Evolutionary conservation across 306 rosid species (phyloP).

Genomic region (Delonix regia): DNA sequence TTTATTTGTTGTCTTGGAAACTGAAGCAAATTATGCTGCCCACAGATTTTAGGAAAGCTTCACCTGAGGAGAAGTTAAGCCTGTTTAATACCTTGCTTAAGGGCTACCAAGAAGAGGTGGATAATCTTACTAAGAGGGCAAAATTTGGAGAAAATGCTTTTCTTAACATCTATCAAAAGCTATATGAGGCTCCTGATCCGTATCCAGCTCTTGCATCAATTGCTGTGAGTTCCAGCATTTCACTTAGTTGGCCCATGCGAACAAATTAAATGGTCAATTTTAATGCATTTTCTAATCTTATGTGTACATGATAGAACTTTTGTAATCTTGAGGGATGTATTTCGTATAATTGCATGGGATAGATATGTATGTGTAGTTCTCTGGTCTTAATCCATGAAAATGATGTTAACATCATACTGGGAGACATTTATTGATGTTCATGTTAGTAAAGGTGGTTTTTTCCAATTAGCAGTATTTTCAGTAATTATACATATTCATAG

Average conservation of each 20-base stretch:
- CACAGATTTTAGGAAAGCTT: constrained; percentile 88
- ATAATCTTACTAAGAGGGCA: constrained; percentile 91
- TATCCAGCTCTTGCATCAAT: constrained; percentile 87
- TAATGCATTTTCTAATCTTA: neutral
- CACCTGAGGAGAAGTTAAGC: constrained; percentile 73
- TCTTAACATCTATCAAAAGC: constrained; percentile 92
- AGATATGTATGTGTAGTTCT: neutral
- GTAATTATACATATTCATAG: neutral
- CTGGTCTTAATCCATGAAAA: constrained; percentile 6
- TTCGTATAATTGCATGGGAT: constrained; percentile 12
- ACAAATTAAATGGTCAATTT: neutral
- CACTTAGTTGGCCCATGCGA: constrained; percentile 24
- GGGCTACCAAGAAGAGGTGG: constrained; percentile 97
- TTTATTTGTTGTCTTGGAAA: neutral
- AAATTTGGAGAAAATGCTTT: constrained; percentile 98
- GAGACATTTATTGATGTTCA: neutral
- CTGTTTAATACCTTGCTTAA: constrained; percentile 79
- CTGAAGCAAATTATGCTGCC: constrained; percentile 32
- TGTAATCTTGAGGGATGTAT: constrained; percentile 1
- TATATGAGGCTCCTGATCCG: constrained; percentile 99
- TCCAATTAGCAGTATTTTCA: neutral
- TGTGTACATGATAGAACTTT: neutral
- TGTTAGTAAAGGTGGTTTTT: neutral
- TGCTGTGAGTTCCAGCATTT: constrained; percentile 68
- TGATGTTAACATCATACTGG: neutral